Evolutionary conservation across 441 rosid genomes (phyloP).

Genomic region (Breynia disticha): DNA sequence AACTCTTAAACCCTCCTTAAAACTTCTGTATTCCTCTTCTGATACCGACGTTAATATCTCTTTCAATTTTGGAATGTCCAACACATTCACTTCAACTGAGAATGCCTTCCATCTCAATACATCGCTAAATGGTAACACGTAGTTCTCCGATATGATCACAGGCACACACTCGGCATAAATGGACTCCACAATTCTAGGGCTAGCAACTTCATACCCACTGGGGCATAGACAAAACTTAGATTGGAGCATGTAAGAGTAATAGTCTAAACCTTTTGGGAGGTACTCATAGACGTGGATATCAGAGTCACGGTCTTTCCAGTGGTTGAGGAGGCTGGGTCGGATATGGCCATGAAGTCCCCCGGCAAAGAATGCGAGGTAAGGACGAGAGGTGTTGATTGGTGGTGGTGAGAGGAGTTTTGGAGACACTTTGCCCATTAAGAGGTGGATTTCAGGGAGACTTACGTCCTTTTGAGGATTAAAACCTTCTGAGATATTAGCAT

Average conservation of each 20-base stretch:
- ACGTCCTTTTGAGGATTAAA: constrained; percentile 72
- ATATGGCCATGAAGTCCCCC: constrained; percentile 80
- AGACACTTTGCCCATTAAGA: constrained; percentile 38
- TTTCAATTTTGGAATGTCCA: constrained; percentile 62
- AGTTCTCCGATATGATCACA: constrained; percentile 60
- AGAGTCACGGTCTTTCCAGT: constrained; percentile 62
- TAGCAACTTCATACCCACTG: constrained; percentile 89
- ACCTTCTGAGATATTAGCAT: constrained; percentile 90
- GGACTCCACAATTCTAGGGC: constrained; percentile 84
- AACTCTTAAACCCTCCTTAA: constrained; percentile 39
- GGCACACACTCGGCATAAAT: constrained; percentile 80
- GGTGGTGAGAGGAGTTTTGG: constrained; percentile 41
- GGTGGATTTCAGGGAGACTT: constrained; percentile 73
- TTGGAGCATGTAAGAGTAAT: constrained; percentile 51
- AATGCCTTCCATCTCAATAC: constrained; percentile 80
- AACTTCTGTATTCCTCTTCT: constrained; percentile 38
- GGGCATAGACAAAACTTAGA: constrained; percentile 89
- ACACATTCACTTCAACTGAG: constrained; percentile 43
- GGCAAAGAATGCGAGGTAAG: constrained; percentile 62
- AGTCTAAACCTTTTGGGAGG: constrained; percentile 56
- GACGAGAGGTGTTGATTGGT: constrained; percentile 24
- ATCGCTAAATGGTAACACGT: constrained; percentile 78
- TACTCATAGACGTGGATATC: constrained; percentile 51
- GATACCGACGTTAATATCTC: constrained; percentile 46
- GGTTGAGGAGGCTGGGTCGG: constrained; percentile 49